Conservation (phyloP, 2,329 filamentous ascomycete species). For the Neopestalotiopsis sp. region DNA sequence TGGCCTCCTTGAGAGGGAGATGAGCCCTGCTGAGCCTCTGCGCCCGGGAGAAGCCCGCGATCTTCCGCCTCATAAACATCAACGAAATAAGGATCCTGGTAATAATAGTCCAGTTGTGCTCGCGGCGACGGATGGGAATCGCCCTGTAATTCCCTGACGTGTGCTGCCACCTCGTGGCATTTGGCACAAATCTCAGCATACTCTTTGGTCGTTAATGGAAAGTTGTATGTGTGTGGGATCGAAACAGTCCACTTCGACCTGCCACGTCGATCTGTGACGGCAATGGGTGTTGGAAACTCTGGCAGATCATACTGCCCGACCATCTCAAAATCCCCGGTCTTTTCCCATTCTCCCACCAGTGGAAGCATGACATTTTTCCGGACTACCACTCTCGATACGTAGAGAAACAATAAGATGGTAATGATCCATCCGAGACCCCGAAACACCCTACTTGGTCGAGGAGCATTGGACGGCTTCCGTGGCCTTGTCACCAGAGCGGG, state of each 20-base stretch:
- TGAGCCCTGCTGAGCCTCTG: constrained; percentile 44
- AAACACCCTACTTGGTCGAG: constrained; percentile 63
- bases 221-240: constrained; percentile 70
- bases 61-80: constrained; percentile 76
- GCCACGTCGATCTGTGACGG: constrained; percentile 69
- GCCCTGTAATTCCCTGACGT: constrained; percentile 58
- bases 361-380: constrained; percentile 36
- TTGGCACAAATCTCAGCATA: constrained; percentile 74
- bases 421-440: constrained; percentile 61
- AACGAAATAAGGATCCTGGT: constrained; percentile 71
- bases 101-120: constrained; percentile 59
- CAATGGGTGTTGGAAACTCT: constrained; percentile 73
- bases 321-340: constrained; percentile 66
- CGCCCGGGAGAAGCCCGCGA: constrained; percentile 63
- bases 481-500: constrained; percentile 71
- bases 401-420: constrained; percentile 56
- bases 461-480: constrained; percentile 63
- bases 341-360: constrained; percentile 43
- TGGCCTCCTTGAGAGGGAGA: constrained; percentile 34
- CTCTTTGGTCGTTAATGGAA: constrained; percentile 69
- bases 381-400: constrained; percentile 47
- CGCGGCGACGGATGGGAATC: constrained; percentile 49
- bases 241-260: constrained; percentile 80
- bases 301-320: constrained; percentile 70
- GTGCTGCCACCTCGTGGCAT: constrained; percentile 67